Evolutionary conservation across 768 basidiomycete species (phyloP), one percentile per base, ranked within the genome.

Genomic region (Phanerochaete carnosa): DNA sequence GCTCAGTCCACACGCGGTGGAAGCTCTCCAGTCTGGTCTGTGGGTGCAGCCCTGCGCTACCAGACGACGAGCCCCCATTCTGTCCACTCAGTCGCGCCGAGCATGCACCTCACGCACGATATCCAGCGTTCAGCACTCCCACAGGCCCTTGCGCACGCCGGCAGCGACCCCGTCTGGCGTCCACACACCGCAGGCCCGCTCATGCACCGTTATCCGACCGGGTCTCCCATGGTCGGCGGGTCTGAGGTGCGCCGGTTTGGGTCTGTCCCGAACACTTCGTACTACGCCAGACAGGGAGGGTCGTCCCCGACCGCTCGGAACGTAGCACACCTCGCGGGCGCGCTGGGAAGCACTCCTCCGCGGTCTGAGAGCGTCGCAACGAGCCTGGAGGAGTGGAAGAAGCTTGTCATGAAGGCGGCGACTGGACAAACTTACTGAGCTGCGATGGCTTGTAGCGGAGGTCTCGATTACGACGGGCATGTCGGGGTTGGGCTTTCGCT

Each of bases 51-150:
- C 39, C 49, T 59, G 7, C 61, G 63, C 29, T 55, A 54, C 28
- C 66, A 62, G 55, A 59, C 64, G 3, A 58, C 57, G 19, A 65
- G 63, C 16, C 62, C 70, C 11, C 63, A 65, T 37, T 55, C 54
- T n/a, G 49, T 67, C 52, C 66, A 65, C 54, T 66, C 70, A 50
- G 35, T 70, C 43, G 59, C 65, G 26, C 66, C 69, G 5, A 68
- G 66, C 62, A 56, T 69, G 33, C 63, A 66, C 56, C 61, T 68
- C 56, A 46, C 54, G 28, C 59, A 64, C 53, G 51, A 57, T 13
- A 46, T 29, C 16, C 39, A 54, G 33, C 37, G 16, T 23, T 15
- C 60, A 28, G 33, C 62, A 32, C 49, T 56, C n/a, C 68, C 68
- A 11, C 58, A 62, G 28, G 23, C 25, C 63, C 69, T 67, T 57